These are phyloP conservation scores for Fraxinus anomala DNA, from an alignment of 257 asterid species.

Conservation along the genomic window DNA sequence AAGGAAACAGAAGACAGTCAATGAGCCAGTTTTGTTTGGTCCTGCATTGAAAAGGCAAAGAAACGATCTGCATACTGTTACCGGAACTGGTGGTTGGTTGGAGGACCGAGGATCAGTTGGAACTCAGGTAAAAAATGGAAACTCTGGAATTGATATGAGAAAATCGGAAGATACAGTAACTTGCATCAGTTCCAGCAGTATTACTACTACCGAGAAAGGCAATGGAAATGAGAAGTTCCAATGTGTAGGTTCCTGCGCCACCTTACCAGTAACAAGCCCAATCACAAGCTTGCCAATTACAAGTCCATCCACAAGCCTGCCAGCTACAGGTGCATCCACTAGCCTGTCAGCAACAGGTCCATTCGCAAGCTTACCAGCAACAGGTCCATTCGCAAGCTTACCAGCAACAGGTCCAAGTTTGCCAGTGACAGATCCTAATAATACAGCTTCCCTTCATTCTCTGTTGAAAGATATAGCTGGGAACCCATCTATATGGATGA, in stretches of 20 bases:
- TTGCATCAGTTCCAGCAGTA: constrained; percentile 27
- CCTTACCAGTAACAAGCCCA: constrained; percentile 21
- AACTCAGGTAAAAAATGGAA: constrained; percentile 27
- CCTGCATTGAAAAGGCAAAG: constrained; percentile 70
- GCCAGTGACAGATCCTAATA: constrained; percentile 38
- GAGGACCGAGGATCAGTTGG: constrained; percentile 48
- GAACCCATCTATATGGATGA: constrained; percentile 81
- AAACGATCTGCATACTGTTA: constrained; percentile 35
- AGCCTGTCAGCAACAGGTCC: constrained; percentile 33
- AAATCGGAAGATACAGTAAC: constrained; percentile 35
- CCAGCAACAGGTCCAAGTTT: constrained; percentile 35
- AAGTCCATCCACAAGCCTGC: constrained; percentile 29
- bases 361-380: constrained; percentile 32
- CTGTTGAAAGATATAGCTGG: constrained; percentile 66
- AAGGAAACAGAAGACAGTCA: constrained; percentile 59
- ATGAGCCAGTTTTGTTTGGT: constrained; percentile 53
- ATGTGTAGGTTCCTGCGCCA: constrained; percentile 27
- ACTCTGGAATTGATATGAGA: constrained; percentile 27
- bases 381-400: constrained; percentile 26
- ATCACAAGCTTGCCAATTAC: neutral
- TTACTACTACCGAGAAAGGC: constrained; percentile 30
- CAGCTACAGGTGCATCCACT: constrained; percentile 28
- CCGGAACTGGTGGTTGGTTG: constrained; percentile 53
- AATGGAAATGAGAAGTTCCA: constrained; percentile 37
- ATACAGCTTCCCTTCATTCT: constrained; percentile 59